Evolutionary conservation across 139 green algal species (phyloP), one percentile per base, ranked within the genome.

Genomic region (Chlamydomonas eustigma): DNA sequence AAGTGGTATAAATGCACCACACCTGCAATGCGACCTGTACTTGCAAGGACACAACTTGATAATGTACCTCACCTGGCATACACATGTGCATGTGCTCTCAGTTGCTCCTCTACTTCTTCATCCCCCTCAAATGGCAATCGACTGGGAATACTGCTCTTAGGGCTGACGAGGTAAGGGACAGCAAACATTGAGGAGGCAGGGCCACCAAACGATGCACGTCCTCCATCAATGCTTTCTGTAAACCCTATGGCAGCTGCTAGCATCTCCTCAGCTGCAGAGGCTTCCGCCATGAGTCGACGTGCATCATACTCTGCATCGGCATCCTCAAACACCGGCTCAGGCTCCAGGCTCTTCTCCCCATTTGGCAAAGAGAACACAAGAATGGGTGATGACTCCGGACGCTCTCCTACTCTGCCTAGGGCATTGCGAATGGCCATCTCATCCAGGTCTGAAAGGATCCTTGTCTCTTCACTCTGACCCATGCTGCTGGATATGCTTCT

Each of bases 221-320:
- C n/a, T n/a, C n/a, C n/a, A n/a, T n/a, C n/a, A n/a, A n/a, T n/a
- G n/a, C n/a, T n/a, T n/a, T n/a, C n/a, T n/a, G n/a, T n/a, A n/a
- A n/a, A n/a, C n/a, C n/a, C n/a, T n/a, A n/a, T n/a, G n/a, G n/a
- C n/a, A n/a, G n/a, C n/a, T n/a, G n/a, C n/a, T n/a, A n/a, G n/a
- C n/a, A n/a, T n/a, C n/a, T n/a, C n/a, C n/a, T n/a, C n/a, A n/a
- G n/a, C n/a, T n/a, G n/a, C n/a, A n/a, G n/a, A n/a, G n/a, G n/a
- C n/a, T n/a, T n/a, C n/a, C n/a, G n/a, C n/a, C n/a, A n/a, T n/a
- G n/a, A n/a, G n/a, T n/a, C n/a, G n/a, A 6, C 28, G 58, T 5
- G 58, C 58, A 28, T 70, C 58, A 28, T 70, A 70, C 58, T 37
- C 25, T 37, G 58, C 58, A 28, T 70, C 58, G 6, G 58, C 58